These are phyloP conservation scores for Rusavskia elegans DNA, from an alignment of 495 filamentous ascomycete species.

Conservation along the genomic window DNA sequence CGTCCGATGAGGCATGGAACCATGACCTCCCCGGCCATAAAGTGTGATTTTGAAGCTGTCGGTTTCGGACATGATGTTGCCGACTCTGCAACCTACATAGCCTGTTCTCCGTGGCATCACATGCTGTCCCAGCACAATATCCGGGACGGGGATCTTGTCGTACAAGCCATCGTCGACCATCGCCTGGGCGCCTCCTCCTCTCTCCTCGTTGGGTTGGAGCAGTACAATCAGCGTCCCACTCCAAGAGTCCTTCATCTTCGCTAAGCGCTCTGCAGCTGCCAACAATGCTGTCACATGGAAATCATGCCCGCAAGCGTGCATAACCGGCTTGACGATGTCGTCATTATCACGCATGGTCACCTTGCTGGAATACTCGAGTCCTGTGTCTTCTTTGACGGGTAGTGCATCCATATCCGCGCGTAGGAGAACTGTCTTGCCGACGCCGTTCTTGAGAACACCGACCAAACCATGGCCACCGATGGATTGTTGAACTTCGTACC, in stretches of 20 bases:
- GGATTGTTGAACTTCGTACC: slow-evolving; percentile 24
- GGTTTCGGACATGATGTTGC: slow-evolving; percentile 25
- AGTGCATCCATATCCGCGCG: slow-evolving; percentile 41
- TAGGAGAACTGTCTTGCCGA: slow-evolving; percentile 31
- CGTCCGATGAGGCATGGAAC: slow-evolving; percentile 30
- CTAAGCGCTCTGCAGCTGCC: slow-evolving; percentile 29
- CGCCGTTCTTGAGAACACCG: slow-evolving; percentile 29
- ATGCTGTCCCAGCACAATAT: slow-evolving; percentile 35
- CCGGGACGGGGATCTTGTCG: slow-evolving; percentile 29
- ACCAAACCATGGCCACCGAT: slow-evolving; percentile 35
- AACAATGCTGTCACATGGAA: slow-evolving; percentile 40
- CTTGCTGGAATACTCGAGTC: slow-evolving; percentile 31
- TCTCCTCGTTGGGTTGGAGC: slow-evolving; percentile 40
- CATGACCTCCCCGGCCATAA: slow-evolving; percentile 36
- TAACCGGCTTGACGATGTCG: slow-evolving; percentile 30
- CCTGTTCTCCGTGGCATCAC: slow-evolving; percentile 33
- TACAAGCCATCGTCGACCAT: slow-evolving; percentile 41
- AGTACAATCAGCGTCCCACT: slow-evolving; percentile 34
- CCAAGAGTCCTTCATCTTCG: slow-evolving; percentile 21
- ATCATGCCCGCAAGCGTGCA: slow-evolving; percentile 43
- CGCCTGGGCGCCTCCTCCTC: slow-evolving; percentile 31
- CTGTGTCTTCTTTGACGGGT: slow-evolving; percentile 34
- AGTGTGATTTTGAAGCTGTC: slow-evolving; percentile 36
- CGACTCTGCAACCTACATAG: slow-evolving; percentile 20
- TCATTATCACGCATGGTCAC: slow-evolving; percentile 23